Percentiles rank a stretch among this genome's conserved stretches.
Conservation (phyloP, 2,329 filamentous ascomycete genomes). For the Curvularia hawaiiensis region DNA sequence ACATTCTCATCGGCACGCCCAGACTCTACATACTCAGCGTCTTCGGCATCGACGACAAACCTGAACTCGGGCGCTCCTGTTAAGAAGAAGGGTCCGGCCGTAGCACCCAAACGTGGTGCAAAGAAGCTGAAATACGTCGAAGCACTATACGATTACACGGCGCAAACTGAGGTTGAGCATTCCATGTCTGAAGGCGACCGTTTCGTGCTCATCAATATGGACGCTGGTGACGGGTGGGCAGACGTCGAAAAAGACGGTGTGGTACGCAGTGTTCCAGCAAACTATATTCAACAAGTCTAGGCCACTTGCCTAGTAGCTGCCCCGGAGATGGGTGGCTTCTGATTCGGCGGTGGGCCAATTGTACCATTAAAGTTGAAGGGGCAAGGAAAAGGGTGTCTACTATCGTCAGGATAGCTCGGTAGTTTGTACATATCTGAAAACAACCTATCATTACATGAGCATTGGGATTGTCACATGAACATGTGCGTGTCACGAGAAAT, state of each 20-base stretch:
- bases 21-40: conserved; percentile 72
- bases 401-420: not conserved
- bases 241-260: conserved; percentile 92
- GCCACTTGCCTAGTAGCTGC: conserved; percentile 23
- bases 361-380: not conserved
- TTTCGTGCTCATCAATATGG: conserved; percentile 86
- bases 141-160: conserved; percentile 89
- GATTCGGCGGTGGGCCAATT: conserved; percentile 1
- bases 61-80: conserved; percentile 44
- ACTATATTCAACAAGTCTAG: conserved; percentile 81
- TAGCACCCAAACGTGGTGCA: conserved; percentile 86
- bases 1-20: conserved; percentile 46
- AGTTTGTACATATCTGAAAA: conserved; percentile 14
- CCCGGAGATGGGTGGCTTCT: conserved; percentile 17
- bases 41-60: conserved; percentile 73
- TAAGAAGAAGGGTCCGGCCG: conserved; percentile 90
- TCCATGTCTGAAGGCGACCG: conserved; percentile 89
- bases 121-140: conserved; percentile 95
- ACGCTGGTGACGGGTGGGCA: conserved; percentile 92
- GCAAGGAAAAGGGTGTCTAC: not conserved
- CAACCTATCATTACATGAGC: not conserved
- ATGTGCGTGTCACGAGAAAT: not conserved
- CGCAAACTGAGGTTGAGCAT: conserved; percentile 84
- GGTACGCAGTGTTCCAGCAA: conserved; percentile 89
- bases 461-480: not conserved